Percentiles rank a stretch among this genome's conserved stretches.
phyloP scores from a whole-genome alignment of 306 rosid genomes.

The Rubus idaeus region DNA sequence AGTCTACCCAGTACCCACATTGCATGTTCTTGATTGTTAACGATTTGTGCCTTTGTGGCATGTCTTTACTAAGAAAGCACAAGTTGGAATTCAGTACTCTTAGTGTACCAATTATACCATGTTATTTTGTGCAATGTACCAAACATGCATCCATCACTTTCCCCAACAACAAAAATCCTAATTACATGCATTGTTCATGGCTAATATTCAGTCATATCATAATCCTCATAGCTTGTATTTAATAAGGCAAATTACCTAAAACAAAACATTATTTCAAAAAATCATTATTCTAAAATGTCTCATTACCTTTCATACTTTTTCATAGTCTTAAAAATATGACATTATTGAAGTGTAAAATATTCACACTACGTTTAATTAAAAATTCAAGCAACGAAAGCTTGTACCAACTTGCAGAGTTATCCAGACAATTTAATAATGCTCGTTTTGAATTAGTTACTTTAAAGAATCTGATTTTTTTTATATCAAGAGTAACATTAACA shows the following conservation, averaged over 20 bases:
- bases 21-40: constrained; percentile 16
- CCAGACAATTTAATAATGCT: too few species aligned
- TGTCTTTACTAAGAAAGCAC: constrained; percentile 14
- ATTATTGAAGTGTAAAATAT: too few species aligned
- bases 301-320: too few species aligned
- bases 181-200: constrained; percentile 7
- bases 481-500: too few species aligned
- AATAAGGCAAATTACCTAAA: background rate
- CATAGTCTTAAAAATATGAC: too few species aligned
- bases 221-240: background rate
- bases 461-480: too few species aligned
- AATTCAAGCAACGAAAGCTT: too few species aligned
- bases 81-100: constrained; percentile 7
- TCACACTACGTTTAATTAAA: too few species aligned
- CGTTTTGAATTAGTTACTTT: too few species aligned
- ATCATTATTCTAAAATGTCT: too few species aligned
- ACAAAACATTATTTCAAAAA: too few species aligned
- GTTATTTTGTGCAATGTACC: constrained; percentile 4
- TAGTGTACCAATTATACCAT: background rate
- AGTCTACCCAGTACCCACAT: constrained; percentile 23
- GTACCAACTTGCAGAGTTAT: too few species aligned
- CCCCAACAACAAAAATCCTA: constrained; percentile 11
- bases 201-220: background rate
- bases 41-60: background rate
- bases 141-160: background rate